Evolutionary conservation across 495 filamentous ascomycete genomes (phyloP), one percentile per base, ranked within the genome.

Genomic region (Alectoria sarmentosa): DNA sequence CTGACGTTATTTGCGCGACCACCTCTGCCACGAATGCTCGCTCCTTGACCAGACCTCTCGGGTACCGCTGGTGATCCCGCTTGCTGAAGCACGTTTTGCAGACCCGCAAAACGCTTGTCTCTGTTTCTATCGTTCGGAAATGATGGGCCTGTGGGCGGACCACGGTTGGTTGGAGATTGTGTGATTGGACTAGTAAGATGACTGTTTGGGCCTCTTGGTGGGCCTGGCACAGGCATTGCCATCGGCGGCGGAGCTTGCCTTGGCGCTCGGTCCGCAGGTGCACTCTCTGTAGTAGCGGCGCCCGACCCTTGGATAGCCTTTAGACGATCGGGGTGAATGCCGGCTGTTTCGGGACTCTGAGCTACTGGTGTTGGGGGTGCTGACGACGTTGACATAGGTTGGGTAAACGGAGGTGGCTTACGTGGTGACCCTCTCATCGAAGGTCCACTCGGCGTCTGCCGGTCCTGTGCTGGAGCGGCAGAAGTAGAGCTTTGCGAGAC

Each of bases 281-380:
- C 55, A 56, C 38, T 68, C 7, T 62, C 54, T 44, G 49, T 15
- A 44, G 59, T 42, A n/a, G 52, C 39, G 37, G 52, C 58, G 17
- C 39, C 62, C 8, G 60, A 46, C 26, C 66, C 68, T 60, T 68
- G 68, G 14, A 72, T 66, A n/a, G 68, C 66, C 23, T 70, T 72
- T 21, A 72, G n/a, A 14, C 70, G 68, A 61, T 72, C 70, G 11
- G 70, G 70, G 56, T 72, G 70, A 42, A 72, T 67, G 38, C 68
- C 66, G 15, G 68, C 65, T 32, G 61, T 68, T 32, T 72, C 70
- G 46, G 56, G 58, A 28, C 39, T 48, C 30, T 65, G 69, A 23
- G 54, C 44, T 41, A 56, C 62, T 23, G 65, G 65, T n/a, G 62
- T 67, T 23, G 65, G 56, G 61, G 63, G 57, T 46, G 63, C 55